A percentile compares a stretch with the other conserved stretches of the same genome.
Evolutionary conservation across 2,329 filamentous ascomycete genomes (phyloP).

Genomic region (Xylaria sp.): DNA sequence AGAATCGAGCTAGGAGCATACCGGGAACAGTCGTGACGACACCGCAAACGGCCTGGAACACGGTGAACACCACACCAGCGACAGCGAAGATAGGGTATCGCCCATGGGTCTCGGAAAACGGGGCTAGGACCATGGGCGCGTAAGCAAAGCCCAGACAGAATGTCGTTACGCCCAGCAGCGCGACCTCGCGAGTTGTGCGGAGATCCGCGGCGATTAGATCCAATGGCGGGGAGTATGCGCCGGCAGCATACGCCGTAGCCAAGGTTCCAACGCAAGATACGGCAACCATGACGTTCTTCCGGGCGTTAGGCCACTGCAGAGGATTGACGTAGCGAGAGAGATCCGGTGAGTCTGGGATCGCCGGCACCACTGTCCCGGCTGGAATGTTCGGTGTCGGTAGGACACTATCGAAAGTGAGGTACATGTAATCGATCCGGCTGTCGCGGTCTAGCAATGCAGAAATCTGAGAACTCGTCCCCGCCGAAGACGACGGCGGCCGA

Average conservation of each 20-base stretch:
- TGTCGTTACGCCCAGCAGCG: slow-evolving; percentile 80
- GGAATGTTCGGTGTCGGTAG: slow-evolving; percentile 59
- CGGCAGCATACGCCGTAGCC: slow-evolving; percentile 82
- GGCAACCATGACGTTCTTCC: slow-evolving; percentile 77
- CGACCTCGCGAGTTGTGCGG: slow-evolving; percentile 71
- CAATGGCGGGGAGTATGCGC: slow-evolving; percentile 79
- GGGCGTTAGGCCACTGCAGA: slow-evolving; percentile 74
- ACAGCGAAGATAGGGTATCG: slow-evolving; percentile 83
- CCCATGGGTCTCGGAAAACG: slow-evolving; percentile 89
- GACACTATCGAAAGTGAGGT: slow-evolving; percentile 70
- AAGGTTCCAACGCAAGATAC: slow-evolving; percentile 81
- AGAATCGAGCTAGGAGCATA: slow-evolving; percentile 79
- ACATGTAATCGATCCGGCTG: slow-evolving; percentile 62
- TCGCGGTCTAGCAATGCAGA: slow-evolving; percentile 16
- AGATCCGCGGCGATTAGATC: slow-evolving; percentile 74
- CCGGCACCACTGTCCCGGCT: slow-evolving; percentile 27
- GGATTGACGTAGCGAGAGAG: slow-evolving; percentile 76
- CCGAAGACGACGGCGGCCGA: slow-evolving; percentile 1
- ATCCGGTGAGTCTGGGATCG: slow-evolving; percentile 51
- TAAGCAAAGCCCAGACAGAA: slow-evolving; percentile 85
- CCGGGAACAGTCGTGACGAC: slow-evolving; percentile 75
- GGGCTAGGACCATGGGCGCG: slow-evolving; percentile 88
- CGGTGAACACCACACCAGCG: slow-evolving; percentile 77
- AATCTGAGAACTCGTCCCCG: slow-evolving; percentile 1
- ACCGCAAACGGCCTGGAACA: slow-evolving; percentile 78